Evolutionary conservation across 345 rosid genomes (phyloP), one percentile per base, ranked within the genome.

Genomic region (Brassica juncea): DNA sequence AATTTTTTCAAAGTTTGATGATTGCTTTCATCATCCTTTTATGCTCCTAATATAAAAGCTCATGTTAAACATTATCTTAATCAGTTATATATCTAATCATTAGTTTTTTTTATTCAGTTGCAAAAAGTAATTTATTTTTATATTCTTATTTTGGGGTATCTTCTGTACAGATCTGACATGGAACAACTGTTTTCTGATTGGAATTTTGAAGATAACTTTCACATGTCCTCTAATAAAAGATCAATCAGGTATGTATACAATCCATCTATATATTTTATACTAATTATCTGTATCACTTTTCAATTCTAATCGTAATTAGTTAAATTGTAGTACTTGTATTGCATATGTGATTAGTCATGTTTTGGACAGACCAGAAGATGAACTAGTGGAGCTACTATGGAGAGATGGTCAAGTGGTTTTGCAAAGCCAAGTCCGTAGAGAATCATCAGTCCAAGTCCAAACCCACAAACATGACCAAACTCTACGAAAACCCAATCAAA

Each of bases 301-400:
- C 10, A 19, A 27, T 11, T 68, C 68, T 55, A 54, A 31, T 39
- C 15, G 63, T 7, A 58, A 0, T 42, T 66, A n/a, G 5, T 39
- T 52, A 78, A 35, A 25, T 11, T 34, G n/a, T 32, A 34, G 11
- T 11, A 28, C 31, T 28, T 28, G 12, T 27, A 57, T 47, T 59
- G 31, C 35, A 57, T 76, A 61, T 52, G 77, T 60, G 78, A 35
- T 42, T 19, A 39, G 21, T 44, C 47, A 19, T 68, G 19, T 61
- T 42, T 19, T 57, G 23, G 31, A 34, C 88, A 91, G 97, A 74
- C 81, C 82, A 70, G 86, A 88, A 39, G 79, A 82, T 80, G 92
- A 89, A 81, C 84, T 91, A 54, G 91, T 85, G 71, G 97, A 91
- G 86, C 84, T 91, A 31, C 21, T 88, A 73, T 91, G 92, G 94